phyloP scores from a whole-genome alignment of 164 flowering plant genomes.

The Amborella trichopoda region DNA sequence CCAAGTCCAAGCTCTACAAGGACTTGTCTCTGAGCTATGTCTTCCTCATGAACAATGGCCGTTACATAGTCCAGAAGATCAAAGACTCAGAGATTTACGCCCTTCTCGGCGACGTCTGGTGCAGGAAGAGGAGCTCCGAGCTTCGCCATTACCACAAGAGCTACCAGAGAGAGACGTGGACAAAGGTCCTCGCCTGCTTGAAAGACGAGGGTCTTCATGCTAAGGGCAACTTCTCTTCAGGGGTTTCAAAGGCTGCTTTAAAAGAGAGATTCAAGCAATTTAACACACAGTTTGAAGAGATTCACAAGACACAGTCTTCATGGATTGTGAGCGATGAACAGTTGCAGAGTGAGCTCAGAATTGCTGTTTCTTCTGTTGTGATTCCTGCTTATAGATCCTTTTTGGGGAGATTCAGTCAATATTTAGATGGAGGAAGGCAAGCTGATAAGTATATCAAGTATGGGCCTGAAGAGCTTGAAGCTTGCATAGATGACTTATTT shows the following conservation, averaged over 20 bases:
- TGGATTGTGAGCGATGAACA: constrained; percentile 93
- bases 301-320: constrained; percentile 62
- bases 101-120: constrained; percentile 54
- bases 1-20: constrained; percentile 56
- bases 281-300: constrained; percentile 63
- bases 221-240: background rate
- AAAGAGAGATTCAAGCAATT: constrained; percentile 81
- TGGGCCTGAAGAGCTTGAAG: constrained; percentile 84
- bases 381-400: constrained; percentile 88
- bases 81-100: constrained; percentile 57
- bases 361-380: constrained; percentile 62
- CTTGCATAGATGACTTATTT: constrained; percentile 57
- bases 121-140: constrained; percentile 42
- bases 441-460: constrained; percentile 69
- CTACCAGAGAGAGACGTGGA: constrained; percentile 82
- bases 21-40: constrained; percentile 50
- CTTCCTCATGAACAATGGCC: constrained; percentile 85
- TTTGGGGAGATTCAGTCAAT: constrained; percentile 58
- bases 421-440: constrained; percentile 50
- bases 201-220: constrained; percentile 45
- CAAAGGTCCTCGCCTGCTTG: constrained; percentile 36
- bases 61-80: constrained; percentile 74
- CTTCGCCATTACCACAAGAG: constrained; percentile 66
- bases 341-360: constrained; percentile 74
- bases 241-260: constrained; percentile 34